Conservation (phyloP, 495 filamentous ascomycete genomes). For the Aspergillus bridgeri region DNA sequence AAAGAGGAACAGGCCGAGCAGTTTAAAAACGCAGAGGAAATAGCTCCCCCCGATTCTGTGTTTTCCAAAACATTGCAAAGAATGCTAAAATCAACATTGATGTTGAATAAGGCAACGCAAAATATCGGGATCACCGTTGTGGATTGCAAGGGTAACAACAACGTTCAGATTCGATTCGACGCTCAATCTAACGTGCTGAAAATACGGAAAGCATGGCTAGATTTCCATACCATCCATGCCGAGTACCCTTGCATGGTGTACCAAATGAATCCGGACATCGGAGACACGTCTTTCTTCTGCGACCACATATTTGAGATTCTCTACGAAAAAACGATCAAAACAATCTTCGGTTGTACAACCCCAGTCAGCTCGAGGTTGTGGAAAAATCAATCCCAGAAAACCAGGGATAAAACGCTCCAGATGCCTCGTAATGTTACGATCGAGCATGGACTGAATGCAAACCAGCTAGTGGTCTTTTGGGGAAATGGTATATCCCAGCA, state of each 20-base stretch:
- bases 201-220: neutral
- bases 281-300: neutral
- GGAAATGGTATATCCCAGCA: neutral
- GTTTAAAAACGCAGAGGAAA: neutral
- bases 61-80: conserved; percentile 10
- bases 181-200: neutral
- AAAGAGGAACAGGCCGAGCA: neutral
- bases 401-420: neutral
- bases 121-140: neutral
- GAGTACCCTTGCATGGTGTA: neutral
- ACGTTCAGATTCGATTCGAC: neutral
- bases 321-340: neutral
- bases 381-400: neutral
- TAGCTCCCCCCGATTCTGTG: neutral
- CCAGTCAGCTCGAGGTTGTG: neutral
- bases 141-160: neutral
- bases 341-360: neutral
- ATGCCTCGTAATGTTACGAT: neutral
- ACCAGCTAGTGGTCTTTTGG: neutral
- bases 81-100: conserved; percentile 25
- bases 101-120: neutral
- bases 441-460: neutral
- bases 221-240: neutral
- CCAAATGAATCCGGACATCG: neutral
- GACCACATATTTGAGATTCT: neutral